Base-by-base conservation (phyloP, 2,329 filamentous ascomycete genomes). In the Colletotrichum tamarilloi region DNA sequence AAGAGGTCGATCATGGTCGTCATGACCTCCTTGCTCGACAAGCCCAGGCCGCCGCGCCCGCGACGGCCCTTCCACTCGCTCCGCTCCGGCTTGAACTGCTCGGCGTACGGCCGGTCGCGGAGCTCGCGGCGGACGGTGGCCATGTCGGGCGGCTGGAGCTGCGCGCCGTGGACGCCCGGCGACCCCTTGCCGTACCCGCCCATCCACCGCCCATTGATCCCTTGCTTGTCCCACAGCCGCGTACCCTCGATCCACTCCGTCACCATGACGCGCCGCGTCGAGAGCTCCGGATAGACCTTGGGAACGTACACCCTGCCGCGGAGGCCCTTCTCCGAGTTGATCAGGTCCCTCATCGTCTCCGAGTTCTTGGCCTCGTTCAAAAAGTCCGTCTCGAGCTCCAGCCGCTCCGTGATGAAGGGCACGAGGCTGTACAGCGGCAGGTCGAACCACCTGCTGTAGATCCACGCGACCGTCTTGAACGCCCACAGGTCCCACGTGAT, bases 231-330 rank as follows among this genome's bases (percentile, higher is more conserved):
- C 95, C 95, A 98, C 2, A 99, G 87, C 1, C 95, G 90, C 2
- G 97, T 91, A 7, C 97, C 97, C 83, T 99, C 97, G 72, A 99
- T 97, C 97, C 97, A 99, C 81, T 99, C 97, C 0, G 96, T 95
- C 1, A 95, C 97, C 86, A 99, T 92, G 62, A 99, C 92, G 49
- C 97, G 90, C 79, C 88, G 93, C 19, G 93, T 95, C 65, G 91
- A 95, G 32, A 98, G 88, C 74, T 98, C 95, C 4, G 92, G 87
- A 81, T 97, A 96, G 11, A 97, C 92, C 52, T 91, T 89, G 0
- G 97, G 97, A 8, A 99, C 92, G 81, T 98, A 98, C 2, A 98
- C 95, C 38, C 95, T 89, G 58, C 91, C 92, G 28, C 91, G 90
- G 46, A 99, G 86, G 30, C 93, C 88, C 26, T 93, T 91, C 81